These are phyloP conservation scores for Aureoboletus auriporus DNA, from an alignment of 768 basidiomycete genomes.

Conservation along the genomic window DNA sequence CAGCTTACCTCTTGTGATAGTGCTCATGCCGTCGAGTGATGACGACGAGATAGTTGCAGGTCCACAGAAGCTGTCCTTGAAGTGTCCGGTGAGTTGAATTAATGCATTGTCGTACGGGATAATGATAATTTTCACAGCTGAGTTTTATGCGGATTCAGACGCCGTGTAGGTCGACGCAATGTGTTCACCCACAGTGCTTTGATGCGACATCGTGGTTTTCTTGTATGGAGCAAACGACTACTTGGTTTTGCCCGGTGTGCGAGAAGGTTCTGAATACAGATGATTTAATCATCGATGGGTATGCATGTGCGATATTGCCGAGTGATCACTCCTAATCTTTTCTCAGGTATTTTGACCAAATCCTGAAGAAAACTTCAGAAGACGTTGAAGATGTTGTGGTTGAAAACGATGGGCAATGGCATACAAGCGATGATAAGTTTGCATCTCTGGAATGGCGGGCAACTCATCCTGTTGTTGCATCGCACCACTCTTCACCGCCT, in stretches of 20 bases:
- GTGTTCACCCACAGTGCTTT: slow-evolving; percentile 92
- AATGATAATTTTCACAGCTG: slow-evolving; percentile 42
- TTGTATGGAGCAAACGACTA: slow-evolving; percentile 94
- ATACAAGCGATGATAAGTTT: slow-evolving; percentile 83
- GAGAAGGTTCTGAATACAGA: slow-evolving; percentile 71
- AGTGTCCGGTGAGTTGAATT: slow-evolving; percentile 75
- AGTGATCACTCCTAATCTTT: not conserved
- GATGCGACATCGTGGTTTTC: slow-evolving; percentile 93
- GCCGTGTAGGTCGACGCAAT: slow-evolving; percentile 83
- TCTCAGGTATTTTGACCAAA: slow-evolving; percentile 80
- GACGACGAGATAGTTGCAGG: slow-evolving; percentile 94
- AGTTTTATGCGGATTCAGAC: slow-evolving; percentile 81
- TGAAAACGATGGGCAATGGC: slow-evolving; percentile 95
- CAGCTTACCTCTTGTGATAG: slow-evolving; percentile 33
- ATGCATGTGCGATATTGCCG: slow-evolving; percentile 17
- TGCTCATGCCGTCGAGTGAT: slow-evolving; percentile 53
- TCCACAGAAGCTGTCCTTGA: slow-evolving; percentile 84
- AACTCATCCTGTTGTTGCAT: slow-evolving; percentile 38
- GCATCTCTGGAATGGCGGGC: slow-evolving; percentile 72
- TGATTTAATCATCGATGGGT: slow-evolving; percentile 93
- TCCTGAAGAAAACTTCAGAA: slow-evolving; percentile 73
- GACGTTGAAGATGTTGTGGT: slow-evolving; percentile 88
- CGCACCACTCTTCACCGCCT: slow-evolving; percentile 27
- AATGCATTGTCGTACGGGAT: not conserved
- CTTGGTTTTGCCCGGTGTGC: slow-evolving; percentile 94